These are phyloP conservation scores for Withania somnifera DNA, from an alignment of 305 asterid species.

Conservation along the genomic window DNA sequence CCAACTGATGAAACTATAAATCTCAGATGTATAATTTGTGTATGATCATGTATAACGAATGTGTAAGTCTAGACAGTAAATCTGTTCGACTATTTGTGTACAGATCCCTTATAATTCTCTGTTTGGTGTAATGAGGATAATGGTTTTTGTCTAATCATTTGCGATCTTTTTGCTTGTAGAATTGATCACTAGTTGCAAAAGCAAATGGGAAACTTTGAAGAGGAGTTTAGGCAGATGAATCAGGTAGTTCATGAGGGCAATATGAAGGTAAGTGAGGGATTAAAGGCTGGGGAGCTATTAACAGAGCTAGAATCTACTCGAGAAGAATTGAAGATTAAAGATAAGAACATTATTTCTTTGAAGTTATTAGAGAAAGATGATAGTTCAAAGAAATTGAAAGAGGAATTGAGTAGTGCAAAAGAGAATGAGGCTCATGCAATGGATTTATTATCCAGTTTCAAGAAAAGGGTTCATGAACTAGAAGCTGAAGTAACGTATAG, in stretches of 20 bases:
- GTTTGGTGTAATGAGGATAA: background rate
- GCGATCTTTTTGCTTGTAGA: conserved; percentile 11
- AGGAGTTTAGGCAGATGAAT: conserved; percentile 19
- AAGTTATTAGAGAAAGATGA: conserved; percentile 35
- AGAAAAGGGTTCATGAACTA: conserved; percentile 29
- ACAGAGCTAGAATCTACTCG: conserved; percentile 11
- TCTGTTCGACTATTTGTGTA: too few species aligned
- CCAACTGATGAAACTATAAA: too few species aligned
- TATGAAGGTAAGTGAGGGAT: background rate
- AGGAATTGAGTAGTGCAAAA: conserved; percentile 29
- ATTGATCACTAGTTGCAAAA: conserved; percentile 31
- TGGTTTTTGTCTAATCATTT: background rate
- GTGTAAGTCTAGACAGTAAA: too few species aligned
- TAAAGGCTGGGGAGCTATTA: too few species aligned
- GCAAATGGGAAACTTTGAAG: conserved; percentile 37
- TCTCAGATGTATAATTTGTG: too few species aligned
- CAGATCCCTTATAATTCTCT: too few species aligned
- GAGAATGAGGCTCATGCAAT: conserved; percentile 9
- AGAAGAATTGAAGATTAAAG: conserved; percentile 33
- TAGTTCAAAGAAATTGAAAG: conserved; percentile 15
- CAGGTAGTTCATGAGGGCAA: background rate
- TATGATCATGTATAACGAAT: too few species aligned
- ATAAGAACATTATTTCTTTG: conserved; percentile 24
- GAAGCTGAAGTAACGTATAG: conserved; percentile 35
- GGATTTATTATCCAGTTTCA: conserved; percentile 8